Evolutionary conservation across 352 stramenopile species (phyloP).

Genomic region (Globisporangium lucens): DNA sequence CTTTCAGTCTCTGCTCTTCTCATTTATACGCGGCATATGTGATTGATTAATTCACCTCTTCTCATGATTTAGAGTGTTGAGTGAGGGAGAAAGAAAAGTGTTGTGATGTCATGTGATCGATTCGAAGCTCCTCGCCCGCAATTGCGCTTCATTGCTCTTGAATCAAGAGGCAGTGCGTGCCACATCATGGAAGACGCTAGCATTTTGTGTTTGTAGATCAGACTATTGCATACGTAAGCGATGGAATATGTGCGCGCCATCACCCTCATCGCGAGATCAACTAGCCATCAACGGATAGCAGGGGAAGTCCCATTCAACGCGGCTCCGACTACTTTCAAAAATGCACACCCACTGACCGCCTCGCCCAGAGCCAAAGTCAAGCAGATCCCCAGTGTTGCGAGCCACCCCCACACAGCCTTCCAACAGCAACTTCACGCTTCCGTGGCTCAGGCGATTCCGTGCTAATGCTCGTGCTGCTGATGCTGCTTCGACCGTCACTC

Average conservation of each 20-base stretch:
- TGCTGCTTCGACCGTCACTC: not conserved
- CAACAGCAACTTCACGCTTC: too few relatives aligned
- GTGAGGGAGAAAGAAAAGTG: not conserved
- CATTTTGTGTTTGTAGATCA: not conserved
- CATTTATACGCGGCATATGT: not conserved
- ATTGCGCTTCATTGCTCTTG: not conserved
- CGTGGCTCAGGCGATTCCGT: too few relatives aligned
- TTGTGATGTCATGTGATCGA: not conserved
- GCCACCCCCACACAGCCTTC: not conserved
- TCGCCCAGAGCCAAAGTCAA: too few relatives aligned
- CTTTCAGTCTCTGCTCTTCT: not conserved
- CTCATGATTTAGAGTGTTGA: not conserved
- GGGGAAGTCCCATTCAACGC: not conserved
- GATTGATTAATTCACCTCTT: not conserved
- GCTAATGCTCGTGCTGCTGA: not conserved
- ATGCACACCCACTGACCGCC: not conserved
- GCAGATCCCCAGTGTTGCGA: too few relatives aligned
- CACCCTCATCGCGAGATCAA: not conserved
- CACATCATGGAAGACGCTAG: not conserved
- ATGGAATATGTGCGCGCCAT: not conserved
- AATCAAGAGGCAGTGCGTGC: too few relatives aligned
- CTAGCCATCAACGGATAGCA: not conserved
- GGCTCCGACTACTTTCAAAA: not conserved
- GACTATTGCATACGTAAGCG: not conserved
- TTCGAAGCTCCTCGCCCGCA: not conserved